phyloP scores from a whole-genome alignment of 2,329 filamentous ascomycete genomes.

The Blastomyces percursus region DNA sequence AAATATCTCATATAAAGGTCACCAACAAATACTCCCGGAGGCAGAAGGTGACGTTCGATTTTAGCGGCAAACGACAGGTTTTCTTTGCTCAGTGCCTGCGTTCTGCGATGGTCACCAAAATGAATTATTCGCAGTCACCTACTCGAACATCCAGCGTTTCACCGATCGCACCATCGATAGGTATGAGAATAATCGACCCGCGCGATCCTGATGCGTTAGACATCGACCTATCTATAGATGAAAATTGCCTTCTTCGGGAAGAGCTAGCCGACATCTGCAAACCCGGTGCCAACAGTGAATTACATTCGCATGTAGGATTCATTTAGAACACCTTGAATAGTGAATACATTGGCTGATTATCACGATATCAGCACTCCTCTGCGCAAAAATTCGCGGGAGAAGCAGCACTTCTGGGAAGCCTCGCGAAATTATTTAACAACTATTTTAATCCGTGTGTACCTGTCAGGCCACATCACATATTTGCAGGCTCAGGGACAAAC shows the following conservation, averaged over 20 bases:
- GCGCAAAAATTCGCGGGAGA: constrained; percentile 16
- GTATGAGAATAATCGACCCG: not conserved
- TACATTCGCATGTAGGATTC: constrained; percentile 6
- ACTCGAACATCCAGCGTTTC: constrained; percentile 1
- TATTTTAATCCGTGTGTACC: constrained; percentile 20
- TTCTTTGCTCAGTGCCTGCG: not conserved
- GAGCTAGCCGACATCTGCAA: constrained; percentile 12
- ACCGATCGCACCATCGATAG: not conserved
- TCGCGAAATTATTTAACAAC: constrained; percentile 19
- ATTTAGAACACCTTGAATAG: no score
- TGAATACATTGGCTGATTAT: not conserved
- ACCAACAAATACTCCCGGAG: not conserved
- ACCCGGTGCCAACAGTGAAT: constrained; percentile 3
- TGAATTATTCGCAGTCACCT: not conserved
- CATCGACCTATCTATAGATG: constrained; percentile 12
- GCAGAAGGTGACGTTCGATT: not conserved
- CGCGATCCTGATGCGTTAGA: not conserved
- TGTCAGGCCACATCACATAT: constrained; percentile 17
- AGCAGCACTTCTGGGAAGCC: constrained; percentile 14
- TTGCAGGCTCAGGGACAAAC: constrained; percentile 14
- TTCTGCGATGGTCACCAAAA: not conserved
- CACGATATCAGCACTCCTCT: constrained; percentile 10
- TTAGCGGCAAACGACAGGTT: not conserved
- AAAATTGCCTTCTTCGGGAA: constrained; percentile 13
- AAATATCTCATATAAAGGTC: not conserved